Conservation (phyloP, 2,329 filamentous ascomycete genomes). For the Hypoxylon sp. region DNA sequence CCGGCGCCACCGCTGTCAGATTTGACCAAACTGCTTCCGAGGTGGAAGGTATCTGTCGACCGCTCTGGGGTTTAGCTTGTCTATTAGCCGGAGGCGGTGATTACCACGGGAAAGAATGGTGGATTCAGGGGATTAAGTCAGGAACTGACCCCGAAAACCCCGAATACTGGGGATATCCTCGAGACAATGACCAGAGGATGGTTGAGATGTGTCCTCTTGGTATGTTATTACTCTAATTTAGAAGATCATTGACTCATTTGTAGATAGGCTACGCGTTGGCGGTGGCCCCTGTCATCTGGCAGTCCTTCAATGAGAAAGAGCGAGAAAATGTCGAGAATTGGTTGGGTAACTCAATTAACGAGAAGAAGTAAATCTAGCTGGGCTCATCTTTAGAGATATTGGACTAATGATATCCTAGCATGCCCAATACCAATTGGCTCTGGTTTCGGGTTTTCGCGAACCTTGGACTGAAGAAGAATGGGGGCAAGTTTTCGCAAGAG, state of each 20-base stretch:
- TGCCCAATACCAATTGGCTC: conserved; percentile 78
- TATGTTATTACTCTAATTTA: conserved; percentile 45
- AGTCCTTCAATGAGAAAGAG: conserved; percentile 73
- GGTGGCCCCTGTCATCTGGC: conserved; percentile 77
- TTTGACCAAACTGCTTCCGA: conserved; percentile 85
- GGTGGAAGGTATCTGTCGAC: conserved; percentile 81
- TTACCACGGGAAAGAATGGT: conserved; percentile 75
- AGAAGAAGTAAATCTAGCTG: conserved; percentile 72
- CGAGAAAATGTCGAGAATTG: conserved; percentile 77
- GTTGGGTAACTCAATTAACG: conserved; percentile 82
- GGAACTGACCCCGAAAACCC: conserved; percentile 78
- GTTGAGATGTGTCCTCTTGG: conserved; percentile 86
- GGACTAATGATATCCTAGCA: conserved; percentile 64
- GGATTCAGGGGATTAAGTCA: conserved; percentile 77
- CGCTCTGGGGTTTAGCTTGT: conserved; percentile 81
- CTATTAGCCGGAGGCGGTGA: conserved; percentile 77
- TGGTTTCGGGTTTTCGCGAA: conserved; percentile 92
- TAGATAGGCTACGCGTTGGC: conserved; percentile 75
- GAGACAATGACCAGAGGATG: conserved; percentile 85
- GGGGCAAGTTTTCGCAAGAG: conserved; percentile 77
- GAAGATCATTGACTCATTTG: conserved; percentile 10
- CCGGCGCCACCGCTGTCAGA: conserved; percentile 78
- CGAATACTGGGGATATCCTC: conserved; percentile 83
- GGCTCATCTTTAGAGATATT: conserved; percentile 41
- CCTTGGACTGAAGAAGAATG: conserved; percentile 81